These are phyloP conservation scores for Hyaloscypha variabilis DNA, from an alignment of 495 filamentous ascomycete genomes.

Conservation along the genomic window DNA sequence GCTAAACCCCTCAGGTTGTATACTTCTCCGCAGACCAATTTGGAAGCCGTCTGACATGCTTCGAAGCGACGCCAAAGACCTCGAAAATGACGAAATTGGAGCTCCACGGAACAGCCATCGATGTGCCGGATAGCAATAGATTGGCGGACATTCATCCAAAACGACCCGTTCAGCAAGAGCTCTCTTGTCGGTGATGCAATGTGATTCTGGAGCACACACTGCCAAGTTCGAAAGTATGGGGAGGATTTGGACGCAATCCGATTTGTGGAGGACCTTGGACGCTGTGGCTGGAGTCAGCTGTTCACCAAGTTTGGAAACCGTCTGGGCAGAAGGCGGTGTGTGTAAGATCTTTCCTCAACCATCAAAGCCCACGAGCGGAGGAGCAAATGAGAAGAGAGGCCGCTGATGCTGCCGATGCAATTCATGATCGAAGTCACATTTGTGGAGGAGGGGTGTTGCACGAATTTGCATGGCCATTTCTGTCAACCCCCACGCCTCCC, in stretches of 20 bases:
- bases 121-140: not conserved
- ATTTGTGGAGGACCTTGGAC: not conserved
- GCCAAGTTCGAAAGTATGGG: not conserved
- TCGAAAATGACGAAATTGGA: not conserved
- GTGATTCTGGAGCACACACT: not conserved
- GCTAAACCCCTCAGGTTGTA: not conserved
- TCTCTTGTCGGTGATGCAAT: not conserved
- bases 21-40: not conserved
- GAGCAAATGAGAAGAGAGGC: conserved; percentile 1
- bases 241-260: not conserved
- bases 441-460: not conserved
- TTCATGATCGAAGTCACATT: not conserved
- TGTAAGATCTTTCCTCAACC: not conserved
- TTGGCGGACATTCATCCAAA: not conserved
- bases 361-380: not conserved
- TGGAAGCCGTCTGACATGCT: not conserved
- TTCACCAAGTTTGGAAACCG: too few relatives aligned
- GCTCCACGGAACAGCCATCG: not conserved
- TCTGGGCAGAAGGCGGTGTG: conserved; percentile 9
- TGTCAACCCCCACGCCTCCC: not conserved
- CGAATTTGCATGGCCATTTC: conserved; percentile 7
- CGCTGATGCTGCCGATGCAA: conserved; percentile 1
- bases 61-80: not conserved
- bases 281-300: conserved; percentile 5
- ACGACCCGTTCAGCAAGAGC: not conserved